Evolutionary conservation across 306 rosid genomes (phyloP), one percentile per base, ranked within the genome.

Genomic region (Dryas drummondii): DNA sequence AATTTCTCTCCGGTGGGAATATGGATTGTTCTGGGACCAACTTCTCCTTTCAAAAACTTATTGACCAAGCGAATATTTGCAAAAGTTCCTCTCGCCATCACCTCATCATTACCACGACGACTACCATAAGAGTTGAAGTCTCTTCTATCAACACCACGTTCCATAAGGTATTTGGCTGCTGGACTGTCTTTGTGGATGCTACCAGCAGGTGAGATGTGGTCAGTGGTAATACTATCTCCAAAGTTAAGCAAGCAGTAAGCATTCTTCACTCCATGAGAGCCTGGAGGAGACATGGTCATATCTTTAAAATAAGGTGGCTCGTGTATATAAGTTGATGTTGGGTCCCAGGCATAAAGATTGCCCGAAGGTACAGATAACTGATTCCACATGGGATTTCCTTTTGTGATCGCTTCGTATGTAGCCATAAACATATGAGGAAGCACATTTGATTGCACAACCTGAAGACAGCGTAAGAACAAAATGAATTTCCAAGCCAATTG

Each of bases 181-280:
- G 97, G 88, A 79, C 99, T 94, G 73, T 92, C 97, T 78, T 79
- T 94, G 86, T 94, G 99, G 79, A 94, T 94, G 88, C 99, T 94
- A 68, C 99, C 99, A 73, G 99, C 97, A 4, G 99, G 99, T 65
- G 99, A 94, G 83, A 94, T 94, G 85, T 94, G 99, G 62, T 94
- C 99, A 5, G 99, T 94, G 17, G 99, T 94, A 75, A 92, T 91
- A 79, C 99, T 94, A 79, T 92, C 99, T 58, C 99, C 99, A 71
- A 89, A 94, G 88, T 92, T 94, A 78, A 94, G 99, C 81, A 94
- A 86, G 84, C 97, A 92, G 80, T 81, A 91, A 58, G 99, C 97
- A 78, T 84, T 62, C 76, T 62, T 90, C 63, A 92, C 97, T 44
- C 97, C 97, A 68, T 90, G 91, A 42, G 93, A 61, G 3, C 99